Conservation (phyloP, 2,329 filamentous ascomycete species). For the Aspergillus intermedius region DNA sequence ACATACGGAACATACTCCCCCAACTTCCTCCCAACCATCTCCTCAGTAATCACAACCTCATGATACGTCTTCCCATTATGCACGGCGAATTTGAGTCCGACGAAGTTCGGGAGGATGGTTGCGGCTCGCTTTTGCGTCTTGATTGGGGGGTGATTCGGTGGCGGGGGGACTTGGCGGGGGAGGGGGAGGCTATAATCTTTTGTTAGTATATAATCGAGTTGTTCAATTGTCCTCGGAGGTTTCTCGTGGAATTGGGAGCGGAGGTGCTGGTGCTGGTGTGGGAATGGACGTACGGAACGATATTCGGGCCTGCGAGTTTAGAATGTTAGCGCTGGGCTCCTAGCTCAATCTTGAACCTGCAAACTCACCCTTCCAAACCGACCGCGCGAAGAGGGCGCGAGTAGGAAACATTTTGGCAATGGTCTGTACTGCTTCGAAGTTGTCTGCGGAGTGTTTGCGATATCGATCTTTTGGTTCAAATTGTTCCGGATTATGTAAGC, state of each 20-base stretch:
- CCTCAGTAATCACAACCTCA: constrained; percentile 78
- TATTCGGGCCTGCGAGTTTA: constrained; percentile 54
- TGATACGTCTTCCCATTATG: constrained; percentile 87
- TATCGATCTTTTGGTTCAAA: neutral
- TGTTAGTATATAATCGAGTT: neutral
- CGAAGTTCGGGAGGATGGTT: constrained; percentile 86
- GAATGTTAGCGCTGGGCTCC: constrained; percentile 3
- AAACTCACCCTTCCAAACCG: constrained; percentile 75
- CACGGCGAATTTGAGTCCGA: constrained; percentile 80
- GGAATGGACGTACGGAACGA: constrained; percentile 56
- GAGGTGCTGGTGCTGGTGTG: neutral
- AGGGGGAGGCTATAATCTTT: constrained; percentile 32
- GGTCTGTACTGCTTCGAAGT: constrained; percentile 6
- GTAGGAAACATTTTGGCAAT: constrained; percentile 60
- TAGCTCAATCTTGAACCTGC: neutral
- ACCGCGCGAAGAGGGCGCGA: constrained; percentile 62
- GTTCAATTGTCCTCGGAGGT: neutral
- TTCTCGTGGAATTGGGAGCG: neutral
- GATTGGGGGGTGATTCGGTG: constrained; percentile 64
- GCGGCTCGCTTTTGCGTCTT: constrained; percentile 80
- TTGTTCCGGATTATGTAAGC: constrained; percentile 7
- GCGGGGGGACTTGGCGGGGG: constrained; percentile 40
- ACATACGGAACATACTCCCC: constrained; percentile 86
- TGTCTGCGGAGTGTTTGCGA: constrained; percentile 1
- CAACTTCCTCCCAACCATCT: constrained; percentile 94